Percentiles rank a stretch among this genome's conserved stretches.
Evolutionary conservation across 2,329 filamentous ascomycete genomes (phyloP).

Genomic region (Arthrobotrys sphaeroides): DNA sequence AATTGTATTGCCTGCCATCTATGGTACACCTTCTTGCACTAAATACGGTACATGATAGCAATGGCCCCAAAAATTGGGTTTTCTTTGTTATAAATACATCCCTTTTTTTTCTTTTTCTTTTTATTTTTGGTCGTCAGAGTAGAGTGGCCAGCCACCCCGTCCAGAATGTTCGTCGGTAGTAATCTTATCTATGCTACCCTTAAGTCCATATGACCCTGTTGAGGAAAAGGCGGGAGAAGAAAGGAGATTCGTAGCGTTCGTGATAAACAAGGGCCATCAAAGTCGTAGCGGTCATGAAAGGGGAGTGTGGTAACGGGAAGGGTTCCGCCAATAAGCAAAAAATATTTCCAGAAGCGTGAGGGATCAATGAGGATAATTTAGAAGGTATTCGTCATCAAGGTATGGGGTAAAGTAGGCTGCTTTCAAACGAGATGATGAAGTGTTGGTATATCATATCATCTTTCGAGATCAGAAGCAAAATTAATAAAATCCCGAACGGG

Average conservation of each 20-base stretch:
- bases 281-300: background rate
- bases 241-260: background rate
- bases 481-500: background rate
- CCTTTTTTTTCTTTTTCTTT: too few species aligned
- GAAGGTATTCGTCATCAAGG: too few species aligned
- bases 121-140: too few species aligned
- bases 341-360: background rate
- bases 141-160: too few species aligned
- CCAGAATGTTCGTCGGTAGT: too few species aligned
- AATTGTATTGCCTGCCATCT: too few species aligned
- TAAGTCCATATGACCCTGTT: too few species aligned
- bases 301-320: background rate
- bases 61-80: too few species aligned
- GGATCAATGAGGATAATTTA: background rate
- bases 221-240: background rate
- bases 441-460: background rate
- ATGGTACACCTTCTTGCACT: too few species aligned
- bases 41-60: too few species aligned
- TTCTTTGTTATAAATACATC: too few species aligned
- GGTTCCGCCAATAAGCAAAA: too few species aligned
- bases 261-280: background rate
- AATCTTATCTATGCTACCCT: background rate
- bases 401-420: background rate
- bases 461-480: background rate
- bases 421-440: background rate